phyloP scores from a whole-genome alignment of 2,329 filamentous ascomycete genomes.

The Venturiaceae sp. region DNA sequence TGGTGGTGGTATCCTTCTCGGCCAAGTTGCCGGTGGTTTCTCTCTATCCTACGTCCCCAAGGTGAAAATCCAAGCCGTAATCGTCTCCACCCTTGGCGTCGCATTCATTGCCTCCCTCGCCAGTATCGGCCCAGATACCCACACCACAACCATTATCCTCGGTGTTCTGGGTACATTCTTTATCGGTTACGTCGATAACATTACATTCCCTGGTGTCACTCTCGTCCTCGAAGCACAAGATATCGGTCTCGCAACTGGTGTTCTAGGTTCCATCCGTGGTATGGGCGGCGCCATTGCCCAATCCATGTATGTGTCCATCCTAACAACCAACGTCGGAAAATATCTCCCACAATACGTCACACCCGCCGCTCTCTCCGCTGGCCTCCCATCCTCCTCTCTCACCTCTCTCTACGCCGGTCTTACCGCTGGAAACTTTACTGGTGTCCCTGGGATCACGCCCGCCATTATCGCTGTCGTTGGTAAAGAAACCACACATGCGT shows the following conservation, averaged over 20 bases:
- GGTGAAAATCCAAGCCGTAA: slow-evolving; percentile 26
- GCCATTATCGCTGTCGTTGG: slow-evolving; percentile 14
- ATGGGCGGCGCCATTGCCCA: slow-evolving; percentile 27
- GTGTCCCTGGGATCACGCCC: slow-evolving; percentile 15
- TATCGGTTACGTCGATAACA: slow-evolving; percentile 31
- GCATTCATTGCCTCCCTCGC: slow-evolving; percentile 25
- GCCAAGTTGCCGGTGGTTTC: slow-evolving; percentile 28
- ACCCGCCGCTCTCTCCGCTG: slow-evolving; percentile 14
- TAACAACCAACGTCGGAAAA: slow-evolving; percentile 17
- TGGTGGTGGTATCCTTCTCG: slow-evolving; percentile 32
- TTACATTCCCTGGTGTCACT: slow-evolving; percentile 33
- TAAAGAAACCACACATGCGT: slow-evolving; percentile 13
- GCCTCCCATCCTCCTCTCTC: slow-evolving; percentile 18
- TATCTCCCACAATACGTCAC: slow-evolving; percentile 18
- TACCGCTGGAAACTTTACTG: slow-evolving; percentile 14
- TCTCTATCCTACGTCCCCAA: slow-evolving; percentile 26
- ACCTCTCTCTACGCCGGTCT: slow-evolving; percentile 16
- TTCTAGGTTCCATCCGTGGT: slow-evolving; percentile 36
- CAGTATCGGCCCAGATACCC: slow-evolving; percentile 18
- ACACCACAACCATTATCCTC: slow-evolving; percentile 29
- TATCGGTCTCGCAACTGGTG: slow-evolving; percentile 34
- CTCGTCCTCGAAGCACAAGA: slow-evolving; percentile 37
- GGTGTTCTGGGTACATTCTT: slow-evolving; percentile 21
- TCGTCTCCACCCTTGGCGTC: slow-evolving; percentile 20
- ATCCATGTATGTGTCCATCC: slow-evolving; percentile 25